These are phyloP conservation scores for Komagataella ulmi DNA, from an alignment of 805 yeast genomes.

Conservation along the genomic window DNA sequence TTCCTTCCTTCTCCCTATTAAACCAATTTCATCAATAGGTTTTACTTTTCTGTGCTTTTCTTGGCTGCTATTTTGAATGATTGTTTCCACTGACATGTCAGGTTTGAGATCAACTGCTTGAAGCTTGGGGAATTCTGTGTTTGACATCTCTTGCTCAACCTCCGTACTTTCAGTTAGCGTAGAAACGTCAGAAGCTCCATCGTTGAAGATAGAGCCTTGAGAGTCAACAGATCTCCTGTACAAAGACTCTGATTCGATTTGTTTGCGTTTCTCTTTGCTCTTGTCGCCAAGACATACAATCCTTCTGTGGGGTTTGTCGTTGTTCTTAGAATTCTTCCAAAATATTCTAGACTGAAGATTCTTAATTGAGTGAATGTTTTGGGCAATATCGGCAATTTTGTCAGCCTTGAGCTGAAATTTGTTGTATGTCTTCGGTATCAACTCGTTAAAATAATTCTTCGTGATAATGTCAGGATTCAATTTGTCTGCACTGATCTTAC, in stretches of 20 bases:
- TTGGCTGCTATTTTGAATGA: neutral
- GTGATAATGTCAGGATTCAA: slow-evolving; percentile 19
- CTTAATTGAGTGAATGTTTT: slow-evolving; percentile 26
- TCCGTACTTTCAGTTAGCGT: neutral
- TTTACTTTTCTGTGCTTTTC: neutral
- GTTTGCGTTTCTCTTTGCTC: slow-evolving; percentile 4
- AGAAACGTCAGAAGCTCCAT: neutral
- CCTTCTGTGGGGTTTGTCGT: slow-evolving; percentile 24
- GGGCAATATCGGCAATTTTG: slow-evolving; percentile 19
- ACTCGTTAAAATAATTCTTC: slow-evolving; percentile 17
- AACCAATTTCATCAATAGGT: neutral
- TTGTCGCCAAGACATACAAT: slow-evolving; percentile 17
- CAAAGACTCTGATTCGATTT: neutral
- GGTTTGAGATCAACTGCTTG: neutral
- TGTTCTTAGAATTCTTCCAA: slow-evolving; percentile 13
- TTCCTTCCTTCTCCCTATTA: neutral
- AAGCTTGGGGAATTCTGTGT: neutral
- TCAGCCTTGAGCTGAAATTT: slow-evolving; percentile 20
- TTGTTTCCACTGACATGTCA: neutral
- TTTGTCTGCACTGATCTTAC: slow-evolving; percentile 20
- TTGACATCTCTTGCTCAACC: neutral
- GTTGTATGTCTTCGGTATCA: slow-evolving; percentile 11
- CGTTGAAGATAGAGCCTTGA: neutral
- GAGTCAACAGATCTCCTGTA: neutral
- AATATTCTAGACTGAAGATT: slow-evolving; percentile 31